Evolutionary conservation across 2,329 filamentous ascomycete genomes (phyloP), one percentile per base, ranked within the genome.

Genomic region (Alternaria hordeiaustralica): DNA sequence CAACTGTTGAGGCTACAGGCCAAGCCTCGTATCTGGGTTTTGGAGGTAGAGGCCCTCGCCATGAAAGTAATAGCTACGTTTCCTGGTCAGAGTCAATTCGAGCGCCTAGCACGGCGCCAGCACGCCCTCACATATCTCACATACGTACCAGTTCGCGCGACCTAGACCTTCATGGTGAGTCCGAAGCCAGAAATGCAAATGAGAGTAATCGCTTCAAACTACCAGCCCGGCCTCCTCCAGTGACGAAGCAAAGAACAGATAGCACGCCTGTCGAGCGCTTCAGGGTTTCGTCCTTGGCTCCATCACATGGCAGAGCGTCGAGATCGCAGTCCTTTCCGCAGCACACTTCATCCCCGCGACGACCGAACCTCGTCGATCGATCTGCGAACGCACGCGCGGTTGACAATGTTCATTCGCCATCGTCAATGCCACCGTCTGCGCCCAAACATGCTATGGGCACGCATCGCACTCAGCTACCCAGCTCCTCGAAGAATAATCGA

Each of bases 81-180:
- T 80, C 81, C 1, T 83, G 82, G 81, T 82, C 82, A 7, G 80
- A 81, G 43, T 84, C 82, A 41, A 65, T 72, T 50, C 71, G 66
- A 49, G 53, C 60, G 53, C 63, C 71, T 26, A 74, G 70, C 54
- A 50, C 56, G 45, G 65, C 62, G 9, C 66, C 67, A 46, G 54
- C 60, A 49, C 61, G 41, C 7, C 45, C 47, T 26, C 55, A 20
- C 36, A 53, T 54, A 36, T 33, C 28, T 60, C 25, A 21, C 33
- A 23, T 43, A 6, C 8, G 23, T 45, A 9, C 12, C 41, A 33
- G 15, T 23, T 71, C 70, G 53, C 60, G 67, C 46, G 57, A 63
- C 47, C 12, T 55, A n/a, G 46, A 46, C 18, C 49, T 26, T 54
- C 45, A 25, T 18, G 47, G 50, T 21, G 21, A 36, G 26, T 41